Evolutionary conservation across 495 filamentous ascomycete species (phyloP).

Genomic region (Amphirosellinia nigrospora): DNA sequence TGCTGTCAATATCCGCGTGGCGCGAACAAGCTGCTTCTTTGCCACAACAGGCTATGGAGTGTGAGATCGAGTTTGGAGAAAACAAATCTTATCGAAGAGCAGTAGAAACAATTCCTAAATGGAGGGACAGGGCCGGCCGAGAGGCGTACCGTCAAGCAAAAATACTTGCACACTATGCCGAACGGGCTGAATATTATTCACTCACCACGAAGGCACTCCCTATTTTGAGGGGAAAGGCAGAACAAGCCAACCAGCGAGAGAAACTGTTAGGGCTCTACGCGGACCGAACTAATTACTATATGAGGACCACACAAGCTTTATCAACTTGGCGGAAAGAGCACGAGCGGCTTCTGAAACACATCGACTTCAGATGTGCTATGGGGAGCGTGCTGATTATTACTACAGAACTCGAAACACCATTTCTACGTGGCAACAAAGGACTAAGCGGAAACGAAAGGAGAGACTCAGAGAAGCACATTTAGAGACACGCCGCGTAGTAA

Average conservation of each 20-base stretch:
- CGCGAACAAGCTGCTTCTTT: slow-evolving; percentile 30
- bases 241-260: slow-evolving; percentile 29
- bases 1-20: slow-evolving; percentile 31
- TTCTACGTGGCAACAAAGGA: slow-evolving; percentile 31
- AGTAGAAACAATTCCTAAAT: slow-evolving; percentile 28
- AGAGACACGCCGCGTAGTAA: slow-evolving; percentile 40
- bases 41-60: slow-evolving; percentile 25
- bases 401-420: slow-evolving; percentile 33
- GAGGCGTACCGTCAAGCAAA: slow-evolving; percentile 21
- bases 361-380: slow-evolving; percentile 30
- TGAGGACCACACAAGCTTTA: slow-evolving; percentile 21
- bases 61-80: slow-evolving; percentile 27
- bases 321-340: slow-evolving; percentile 25
- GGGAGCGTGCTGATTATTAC: slow-evolving; percentile 38
- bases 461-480: slow-evolving; percentile 39
- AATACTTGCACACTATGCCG: slow-evolving; percentile 32
- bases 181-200: slow-evolving; percentile 36
- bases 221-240: slow-evolving; percentile 32
- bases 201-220: slow-evolving; percentile 35
- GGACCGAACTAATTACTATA: slow-evolving; percentile 21
- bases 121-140: slow-evolving; percentile 30
- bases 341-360: slow-evolving; percentile 26
- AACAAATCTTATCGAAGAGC: slow-evolving; percentile 30
- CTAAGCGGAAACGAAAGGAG: slow-evolving; percentile 38
- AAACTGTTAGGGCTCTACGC: slow-evolving; percentile 16